Evolutionary conservation across 345 rosid genomes (phyloP), one percentile per base, ranked within the genome.

Genomic region (Microcos paniculata): DNA sequence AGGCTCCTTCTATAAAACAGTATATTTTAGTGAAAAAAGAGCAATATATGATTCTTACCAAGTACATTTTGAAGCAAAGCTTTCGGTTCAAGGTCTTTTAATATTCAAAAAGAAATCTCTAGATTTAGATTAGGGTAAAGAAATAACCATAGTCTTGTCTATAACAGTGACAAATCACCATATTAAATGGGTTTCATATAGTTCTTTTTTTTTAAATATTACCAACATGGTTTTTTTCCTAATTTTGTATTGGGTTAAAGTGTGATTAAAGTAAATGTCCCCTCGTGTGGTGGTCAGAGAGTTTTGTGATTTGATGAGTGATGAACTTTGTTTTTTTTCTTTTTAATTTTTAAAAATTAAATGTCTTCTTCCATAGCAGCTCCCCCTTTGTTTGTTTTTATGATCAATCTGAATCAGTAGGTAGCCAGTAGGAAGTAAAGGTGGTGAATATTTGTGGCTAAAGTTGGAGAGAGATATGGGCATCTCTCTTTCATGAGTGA

Each of bases 201-300:
- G 40, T 35, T 35, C 6, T 35, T 35, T 7, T 35, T 4, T 21
- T 55, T 12, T 13, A 24, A 55, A 56, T 56, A 14, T 14, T 23
- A 38, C 64, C 24, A 23, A 49, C 51, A 57, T 21, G 65, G n/a
- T n/a, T 62, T 43, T 56, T 45, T 45, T 18, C 16, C 42, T 6
- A 45, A 55, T 40, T 35, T 45, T 15, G 42, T 30, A 33, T 58
- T 35, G 63, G 61, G 19, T 18, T 24, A 71, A 65, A 72, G 58
- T 52, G 40, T 51, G 67, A n/a, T 69, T 13, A 78, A 75, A 76
- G 81, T 65, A 9, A 33, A 19, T n/a, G 77, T 40, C 74, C 80
- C 75, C 76, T 76, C 81, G 82, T 80, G 82, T 51, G 77, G 78
- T 71, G 85, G 69, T 77, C 42, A 38, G 42, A 68, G 40, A 35